These are phyloP conservation scores for Heterotrichella gracilis DNA, from an alignment of 352 stramenopile species.

Conservation along the genomic window DNA sequence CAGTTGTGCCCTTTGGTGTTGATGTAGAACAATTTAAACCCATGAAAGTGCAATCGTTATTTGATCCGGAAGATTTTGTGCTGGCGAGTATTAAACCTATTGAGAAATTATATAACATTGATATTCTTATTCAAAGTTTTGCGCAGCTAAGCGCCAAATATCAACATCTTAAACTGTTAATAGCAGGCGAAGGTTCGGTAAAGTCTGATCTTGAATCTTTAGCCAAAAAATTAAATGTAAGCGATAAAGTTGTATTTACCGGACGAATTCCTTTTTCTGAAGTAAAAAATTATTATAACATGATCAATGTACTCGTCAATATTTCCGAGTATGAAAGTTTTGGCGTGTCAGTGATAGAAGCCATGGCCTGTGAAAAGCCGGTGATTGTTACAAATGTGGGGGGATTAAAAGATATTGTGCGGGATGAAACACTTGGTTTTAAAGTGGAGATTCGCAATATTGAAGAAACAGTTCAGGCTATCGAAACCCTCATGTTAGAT, in stretches of 20 bases:
- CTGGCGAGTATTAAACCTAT: not conserved
- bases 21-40: not conserved
- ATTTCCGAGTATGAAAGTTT: not conserved
- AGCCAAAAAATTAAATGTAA: not conserved
- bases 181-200: not conserved
- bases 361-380: not conserved
- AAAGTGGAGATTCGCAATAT: not conserved
- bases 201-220: not conserved
- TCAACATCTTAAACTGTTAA: not conserved
- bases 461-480: not conserved
- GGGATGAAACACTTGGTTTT: not conserved
- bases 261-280: not conserved
- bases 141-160: not conserved
- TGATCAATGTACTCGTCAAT: not conserved
- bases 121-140: not conserved
- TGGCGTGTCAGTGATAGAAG: not conserved
- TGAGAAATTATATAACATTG: not conserved
- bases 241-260: not conserved
- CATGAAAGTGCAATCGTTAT: not conserved
- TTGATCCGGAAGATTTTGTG: not conserved
- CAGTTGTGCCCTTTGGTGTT: not conserved
- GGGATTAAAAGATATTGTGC: not conserved
- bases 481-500: not conserved
- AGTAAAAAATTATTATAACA: conserved; percentile 1
- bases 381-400: not conserved